Conservation (phyloP, 352 stramenopile genomes). For the Stephanocyclus meneghinianus region DNA sequence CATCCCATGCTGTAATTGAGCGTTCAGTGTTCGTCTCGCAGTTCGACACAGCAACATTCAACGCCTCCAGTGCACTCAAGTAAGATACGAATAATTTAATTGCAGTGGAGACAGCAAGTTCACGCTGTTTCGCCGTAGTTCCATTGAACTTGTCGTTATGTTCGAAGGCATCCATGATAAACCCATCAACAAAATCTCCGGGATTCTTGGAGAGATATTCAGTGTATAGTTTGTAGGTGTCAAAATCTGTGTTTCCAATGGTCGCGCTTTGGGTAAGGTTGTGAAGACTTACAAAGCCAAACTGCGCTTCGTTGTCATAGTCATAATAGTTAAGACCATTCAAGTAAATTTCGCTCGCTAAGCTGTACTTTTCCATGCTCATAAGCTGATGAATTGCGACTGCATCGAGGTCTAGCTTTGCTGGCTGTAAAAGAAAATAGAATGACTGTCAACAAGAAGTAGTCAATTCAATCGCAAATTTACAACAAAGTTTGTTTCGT, state of each 20-base stretch:
- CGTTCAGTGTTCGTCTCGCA: slow-evolving; percentile 39
- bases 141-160: slow-evolving; percentile 37
- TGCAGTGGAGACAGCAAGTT: slow-evolving; percentile 49
- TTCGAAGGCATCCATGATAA: slow-evolving; percentile 56
- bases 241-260: slow-evolving; percentile 34
- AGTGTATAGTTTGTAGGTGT: slow-evolving; percentile 47
- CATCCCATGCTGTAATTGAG: slow-evolving; percentile 60
- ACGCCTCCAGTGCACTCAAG: slow-evolving; percentile 51
- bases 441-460: neutral
- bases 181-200: slow-evolving; percentile 51
- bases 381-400: slow-evolving; percentile 76
- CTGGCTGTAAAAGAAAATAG: slow-evolving; percentile 25
- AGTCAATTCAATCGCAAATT: neutral
- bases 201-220: slow-evolving; percentile 30
- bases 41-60: slow-evolving; percentile 45
- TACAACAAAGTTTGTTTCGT: slow-evolving; percentile 42
- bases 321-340: slow-evolving; percentile 73
- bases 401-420: slow-evolving; percentile 76
- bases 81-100: slow-evolving; percentile 69
- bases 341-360: slow-evolving; percentile 57
- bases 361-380: slow-evolving; percentile 60
- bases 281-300: slow-evolving; percentile 55
- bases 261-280: slow-evolving; percentile 56
- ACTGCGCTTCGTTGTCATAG: slow-evolving; percentile 46
- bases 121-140: slow-evolving; percentile 37